These are phyloP conservation scores for Microascus cirrosus DNA, from an alignment of 2,329 filamentous ascomycete species.

Conservation along the genomic window DNA sequence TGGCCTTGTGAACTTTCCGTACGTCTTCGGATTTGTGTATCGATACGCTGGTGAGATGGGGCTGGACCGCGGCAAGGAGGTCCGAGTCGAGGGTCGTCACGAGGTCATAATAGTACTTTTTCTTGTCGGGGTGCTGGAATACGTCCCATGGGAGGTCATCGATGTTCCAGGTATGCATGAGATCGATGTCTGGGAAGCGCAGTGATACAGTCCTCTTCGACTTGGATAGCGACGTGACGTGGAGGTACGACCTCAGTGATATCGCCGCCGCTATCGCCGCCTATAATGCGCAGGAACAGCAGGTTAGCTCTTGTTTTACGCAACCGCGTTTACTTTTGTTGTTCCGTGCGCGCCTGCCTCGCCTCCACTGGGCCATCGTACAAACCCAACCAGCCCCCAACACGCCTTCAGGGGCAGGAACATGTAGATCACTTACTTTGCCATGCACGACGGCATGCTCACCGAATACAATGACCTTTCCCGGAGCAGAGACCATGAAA, in stretches of 20 bases:
- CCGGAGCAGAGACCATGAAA: slow-evolving; percentile 96
- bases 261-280: slow-evolving; percentile 91
- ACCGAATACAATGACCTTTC: slow-evolving; percentile 96
- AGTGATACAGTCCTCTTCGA: slow-evolving; percentile 79
- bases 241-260: slow-evolving; percentile 89
- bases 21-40: slow-evolving; percentile 52
- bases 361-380: neutral
- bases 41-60: slow-evolving; percentile 65
- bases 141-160: slow-evolving; percentile 77
- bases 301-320: neutral
- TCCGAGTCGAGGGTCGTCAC: slow-evolving; percentile 77
- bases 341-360: neutral
- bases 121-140: slow-evolving; percentile 73
- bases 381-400: neutral
- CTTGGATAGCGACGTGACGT: slow-evolving; percentile 89
- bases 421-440: slow-evolving; percentile 48
- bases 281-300: slow-evolving; percentile 24
- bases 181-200: slow-evolving; percentile 80
- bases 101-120: slow-evolving; percentile 89
- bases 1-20: slow-evolving; percentile 74
- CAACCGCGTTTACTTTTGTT: neutral
- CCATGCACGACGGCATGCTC: slow-evolving; percentile 97
- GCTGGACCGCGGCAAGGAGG: slow-evolving; percentile 68
- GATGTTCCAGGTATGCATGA: slow-evolving; percentile 90
- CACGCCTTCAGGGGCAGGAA: neutral